Base-by-base conservation (phyloP, 176 grass and related monocot species). In the Lolium perenne region DNA sequence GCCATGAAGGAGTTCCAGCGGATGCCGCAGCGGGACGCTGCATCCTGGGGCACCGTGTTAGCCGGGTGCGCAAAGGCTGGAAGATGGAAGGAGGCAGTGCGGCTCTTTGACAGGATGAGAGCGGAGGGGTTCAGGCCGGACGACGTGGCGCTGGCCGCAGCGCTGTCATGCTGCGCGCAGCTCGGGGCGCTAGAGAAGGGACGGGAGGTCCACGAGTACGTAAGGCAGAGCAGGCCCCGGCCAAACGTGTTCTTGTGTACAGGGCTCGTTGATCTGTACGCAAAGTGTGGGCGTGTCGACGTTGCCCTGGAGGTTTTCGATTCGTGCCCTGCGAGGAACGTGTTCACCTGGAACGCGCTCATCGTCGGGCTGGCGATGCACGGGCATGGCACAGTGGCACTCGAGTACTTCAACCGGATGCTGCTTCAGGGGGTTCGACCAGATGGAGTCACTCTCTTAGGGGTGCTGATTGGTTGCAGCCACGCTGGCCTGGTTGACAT, bases 341-440 rank as follows among this genome's bases (percentile, higher is more conserved):
- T 89, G 20, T 89, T 84, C 90, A 92, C 90, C 0, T 95, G 93
- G 93, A 92, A 95, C 5, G 93, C 86, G 1, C 84, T 95, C 58
- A 65, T 95, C 11, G 84, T 90, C 6, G 90, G 93, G 8, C 83
- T 92, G 25, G 88, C 88, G 5, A 92, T 92, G 93, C 88, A 95
- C 0, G 88, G 93, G 6, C 80, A 95, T 50, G 88, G 86, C 21
- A 45, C 21, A 14, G 7, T 70, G 21, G 84, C 88, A 0, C 71
- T 95, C 14, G 66, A 84, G 6, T 95, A 92, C 86, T 95, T 91
- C 43, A 48, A 78, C 38, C 73, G 51, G 58, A 92, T 91, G 93
- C 11, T 82, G 17, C 49, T 20, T 47, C 80, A 70, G 20, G 83
- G 90, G 29, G 47, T 85, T 75, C 71, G 15, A 4, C 88, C 86